A percentile compares a stretch with the other conserved stretches of the same genome.
Evolutionary conservation across 129 eudicot species (phyloP).

Genomic region (Deinandra increscens): DNA sequence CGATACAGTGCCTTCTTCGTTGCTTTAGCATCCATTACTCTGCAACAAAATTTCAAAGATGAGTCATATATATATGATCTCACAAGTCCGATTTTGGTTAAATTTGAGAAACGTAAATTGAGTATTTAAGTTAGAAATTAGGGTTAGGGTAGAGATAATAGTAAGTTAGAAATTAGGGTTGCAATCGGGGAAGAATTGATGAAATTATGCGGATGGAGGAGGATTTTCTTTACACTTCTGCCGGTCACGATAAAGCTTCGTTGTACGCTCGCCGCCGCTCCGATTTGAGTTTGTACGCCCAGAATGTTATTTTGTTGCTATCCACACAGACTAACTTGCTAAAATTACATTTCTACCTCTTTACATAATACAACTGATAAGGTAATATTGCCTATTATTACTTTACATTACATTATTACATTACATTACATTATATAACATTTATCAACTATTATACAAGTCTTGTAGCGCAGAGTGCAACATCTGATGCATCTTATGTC

Average conservation of each 20-base stretch:
- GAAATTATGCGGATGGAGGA: neutral
- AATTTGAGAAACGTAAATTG: neutral
- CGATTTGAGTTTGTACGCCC: slow-evolving; percentile 2
- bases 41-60: slow-evolving; percentile 13
- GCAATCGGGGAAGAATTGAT: neutral
- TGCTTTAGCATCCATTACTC: slow-evolving; percentile 70
- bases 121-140: neutral
- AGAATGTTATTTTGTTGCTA: too few species aligned
- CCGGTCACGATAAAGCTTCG: slow-evolving; percentile 4
- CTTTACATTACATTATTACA: too few species aligned
- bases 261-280: slow-evolving; percentile 11
- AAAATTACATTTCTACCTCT: too few species aligned
- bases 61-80: neutral
- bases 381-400: too few species aligned
- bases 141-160: slow-evolving; percentile 19
- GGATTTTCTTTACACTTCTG: neutral
- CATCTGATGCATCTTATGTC: too few species aligned
- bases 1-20: slow-evolving; percentile 75
- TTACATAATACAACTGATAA: too few species aligned
- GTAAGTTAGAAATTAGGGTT: too few species aligned
- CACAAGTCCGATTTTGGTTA: neutral
- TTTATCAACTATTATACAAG: too few species aligned
- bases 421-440: too few species aligned
- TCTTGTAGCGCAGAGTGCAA: too few species aligned
- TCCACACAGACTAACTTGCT: too few species aligned